phyloP scores from a whole-genome alignment of 2,329 filamentous ascomycete species.

The Fusarium domesticum region DNA sequence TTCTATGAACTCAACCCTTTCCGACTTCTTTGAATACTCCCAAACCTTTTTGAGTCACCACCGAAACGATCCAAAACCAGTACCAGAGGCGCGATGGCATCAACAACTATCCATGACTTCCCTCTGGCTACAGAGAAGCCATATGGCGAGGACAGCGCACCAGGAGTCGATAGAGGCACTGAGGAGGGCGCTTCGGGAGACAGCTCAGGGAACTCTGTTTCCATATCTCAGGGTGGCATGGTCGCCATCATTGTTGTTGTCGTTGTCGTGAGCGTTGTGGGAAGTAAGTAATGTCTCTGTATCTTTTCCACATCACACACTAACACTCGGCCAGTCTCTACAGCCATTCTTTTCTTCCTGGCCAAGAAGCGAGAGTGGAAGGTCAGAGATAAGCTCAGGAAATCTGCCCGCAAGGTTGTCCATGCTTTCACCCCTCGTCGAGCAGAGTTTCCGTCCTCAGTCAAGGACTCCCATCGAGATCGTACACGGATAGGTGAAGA shows the following conservation, averaged over 20 bases:
- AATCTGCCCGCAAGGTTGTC: conserved; percentile 62
- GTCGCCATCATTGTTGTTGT: conserved; percentile 74
- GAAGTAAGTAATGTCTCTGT: conserved; percentile 52
- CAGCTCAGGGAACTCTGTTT: conserved; percentile 54
- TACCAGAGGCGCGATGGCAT: conserved; percentile 36
- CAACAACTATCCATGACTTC: conserved; percentile 38
- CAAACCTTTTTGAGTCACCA: conserved; percentile 7
- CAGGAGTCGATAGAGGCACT: conserved; percentile 42
- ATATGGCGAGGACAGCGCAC: conserved; percentile 36
- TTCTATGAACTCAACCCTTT: conserved; percentile 19
- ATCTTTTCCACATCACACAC: neutral
- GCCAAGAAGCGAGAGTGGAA: conserved; percentile 86
- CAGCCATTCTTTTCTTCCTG: conserved; percentile 68
- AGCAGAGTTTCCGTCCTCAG: conserved; percentile 57
- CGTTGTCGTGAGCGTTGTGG: conserved; percentile 62
- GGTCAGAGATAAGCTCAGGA: conserved; percentile 66
- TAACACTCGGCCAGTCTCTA: conserved; percentile 49
- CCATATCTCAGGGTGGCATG: conserved; percentile 65
- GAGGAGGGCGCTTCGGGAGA: conserved; percentile 65
- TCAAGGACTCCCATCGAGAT: conserved; percentile 45
- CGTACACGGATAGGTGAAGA: conserved; percentile 50
- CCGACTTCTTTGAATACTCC: conserved; percentile 1
- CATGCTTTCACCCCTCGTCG: conserved; percentile 61
- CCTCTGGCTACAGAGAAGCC: conserved; percentile 43
- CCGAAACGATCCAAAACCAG: conserved; percentile 1